Conservation (phyloP, 1,284 basidiomycete species). For the Phaffia rhodozyma region DNA sequence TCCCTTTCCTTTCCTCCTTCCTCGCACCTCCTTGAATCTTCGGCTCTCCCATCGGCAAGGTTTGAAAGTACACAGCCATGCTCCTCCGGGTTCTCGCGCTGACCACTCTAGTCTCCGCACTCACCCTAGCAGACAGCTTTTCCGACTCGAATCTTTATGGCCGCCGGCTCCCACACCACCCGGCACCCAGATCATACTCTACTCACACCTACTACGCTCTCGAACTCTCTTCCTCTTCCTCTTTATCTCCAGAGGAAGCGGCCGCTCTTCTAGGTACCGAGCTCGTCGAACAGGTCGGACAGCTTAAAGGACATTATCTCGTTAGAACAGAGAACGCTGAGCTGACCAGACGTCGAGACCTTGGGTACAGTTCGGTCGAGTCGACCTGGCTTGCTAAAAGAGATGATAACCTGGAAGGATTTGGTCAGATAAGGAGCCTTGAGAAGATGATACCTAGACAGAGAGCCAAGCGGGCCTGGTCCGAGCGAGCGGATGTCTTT, state of each 20-base stretch:
- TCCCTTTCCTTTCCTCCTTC: too few species aligned
- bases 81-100: too few species aligned
- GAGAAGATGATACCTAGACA: slow-evolving; percentile 10
- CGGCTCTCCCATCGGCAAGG: too few species aligned
- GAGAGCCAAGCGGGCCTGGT: slow-evolving; percentile 12
- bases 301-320: slow-evolving; percentile 72
- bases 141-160: too few species aligned
- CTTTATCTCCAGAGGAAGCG: slow-evolving; percentile 37
- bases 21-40: too few species aligned
- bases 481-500: background rate
- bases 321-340: slow-evolving; percentile 48
- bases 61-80: too few species aligned
- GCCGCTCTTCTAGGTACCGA: slow-evolving; percentile 60
- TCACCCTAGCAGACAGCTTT: too few species aligned
- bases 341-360: slow-evolving; percentile 11
- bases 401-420: background rate
- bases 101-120: too few species aligned
- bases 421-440: background rate
- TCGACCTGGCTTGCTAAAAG: slow-evolving; percentile 20
- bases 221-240: slow-evolving; percentile 40
- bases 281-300: slow-evolving; percentile 75
- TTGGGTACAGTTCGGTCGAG: slow-evolving; percentile 12
- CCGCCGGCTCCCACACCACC: slow-evolving; percentile 12
- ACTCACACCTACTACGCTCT: slow-evolving; percentile 61
- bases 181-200: slow-evolving; percentile 42